phyloP scores from a whole-genome alignment of 148 eudicot species.

The Linanthus parryae region DNA sequence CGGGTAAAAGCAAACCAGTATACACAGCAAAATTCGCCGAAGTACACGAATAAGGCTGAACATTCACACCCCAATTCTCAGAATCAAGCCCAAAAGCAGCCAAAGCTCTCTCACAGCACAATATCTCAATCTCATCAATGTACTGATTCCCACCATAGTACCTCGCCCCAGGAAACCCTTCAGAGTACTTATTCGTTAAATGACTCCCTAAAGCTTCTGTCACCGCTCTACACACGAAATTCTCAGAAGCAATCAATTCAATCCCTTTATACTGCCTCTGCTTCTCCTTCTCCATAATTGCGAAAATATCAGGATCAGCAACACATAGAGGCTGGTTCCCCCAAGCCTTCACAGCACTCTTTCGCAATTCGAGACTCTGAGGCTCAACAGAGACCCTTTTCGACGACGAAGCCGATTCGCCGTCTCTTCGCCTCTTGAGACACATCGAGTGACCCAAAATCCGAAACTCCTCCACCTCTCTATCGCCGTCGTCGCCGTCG shows the following conservation, averaged over 20 bases:
- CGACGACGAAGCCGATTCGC: constrained; percentile 34
- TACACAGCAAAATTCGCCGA: constrained; percentile 90
- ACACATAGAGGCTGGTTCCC: constrained; percentile 49
- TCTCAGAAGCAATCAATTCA: constrained; percentile 91
- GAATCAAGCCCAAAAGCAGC: constrained; percentile 60
- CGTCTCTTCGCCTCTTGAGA: constrained; percentile 55
- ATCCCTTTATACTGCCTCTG: constrained; percentile 69
- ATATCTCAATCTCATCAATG: constrained; percentile 75
- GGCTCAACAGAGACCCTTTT: constrained; percentile 36
- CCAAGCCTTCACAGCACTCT: constrained; percentile 51
- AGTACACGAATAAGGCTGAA: constrained; percentile 88
- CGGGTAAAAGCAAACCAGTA: constrained; percentile 70
- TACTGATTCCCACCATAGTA: constrained; percentile 82
- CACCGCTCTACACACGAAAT: constrained; percentile 84
- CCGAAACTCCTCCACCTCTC: constrained; percentile 60
- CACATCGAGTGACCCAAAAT: constrained; percentile 76
- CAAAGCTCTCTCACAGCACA: constrained; percentile 77
- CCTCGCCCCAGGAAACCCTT: constrained; percentile 88
- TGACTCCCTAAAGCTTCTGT: constrained; percentile 88
- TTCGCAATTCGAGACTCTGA: constrained; percentile 39
- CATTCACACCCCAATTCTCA: constrained; percentile 89
- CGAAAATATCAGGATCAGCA: constrained; percentile 77
- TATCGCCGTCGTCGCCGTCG: constrained; percentile 28
- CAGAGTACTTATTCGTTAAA: constrained; percentile 84
- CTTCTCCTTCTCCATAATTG: constrained; percentile 76